Conservation (phyloP, 371 early-diverging fungal species). For the Dichotomocladium elegans region DNA sequence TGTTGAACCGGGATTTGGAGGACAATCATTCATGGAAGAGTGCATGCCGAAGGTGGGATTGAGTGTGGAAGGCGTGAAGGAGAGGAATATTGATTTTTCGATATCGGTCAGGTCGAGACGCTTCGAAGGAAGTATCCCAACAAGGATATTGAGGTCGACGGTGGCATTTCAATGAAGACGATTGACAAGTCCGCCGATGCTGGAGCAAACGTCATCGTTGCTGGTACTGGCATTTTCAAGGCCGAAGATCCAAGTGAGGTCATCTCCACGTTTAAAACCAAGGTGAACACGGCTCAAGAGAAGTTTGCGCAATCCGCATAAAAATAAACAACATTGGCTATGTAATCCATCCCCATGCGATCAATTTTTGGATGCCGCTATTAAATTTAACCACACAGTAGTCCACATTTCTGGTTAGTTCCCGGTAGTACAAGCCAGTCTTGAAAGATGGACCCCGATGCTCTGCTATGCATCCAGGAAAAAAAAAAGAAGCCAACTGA, state of each 20-base stretch:
- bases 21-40: slow-evolving; percentile 88
- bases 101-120: slow-evolving; percentile 31
- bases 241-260: slow-evolving; percentile 70
- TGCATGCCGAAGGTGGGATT: slow-evolving; percentile 84
- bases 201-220: slow-evolving; percentile 98
- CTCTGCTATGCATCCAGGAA: no score
- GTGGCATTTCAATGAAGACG: slow-evolving; percentile 88
- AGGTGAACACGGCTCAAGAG: slow-evolving; percentile 56
- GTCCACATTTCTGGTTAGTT: no score
- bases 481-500: no score
- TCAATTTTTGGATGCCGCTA: no score
- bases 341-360: no score
- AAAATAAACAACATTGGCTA: no score
- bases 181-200: slow-evolving; percentile 85
- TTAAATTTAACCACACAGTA: no score
- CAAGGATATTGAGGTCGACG: slow-evolving; percentile 97
- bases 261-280: slow-evolving; percentile 66
- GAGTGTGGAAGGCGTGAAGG: neutral
- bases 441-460: no score
- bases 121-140: slow-evolving; percentile 79
- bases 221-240: slow-evolving; percentile 95
- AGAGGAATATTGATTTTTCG: neutral
- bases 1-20: slow-evolving; percentile 98
- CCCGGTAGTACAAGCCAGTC: no score
- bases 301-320: no score